Evolutionary conservation across 2,329 filamentous ascomycete species (phyloP), one percentile per base, ranked within the genome.

Genomic region (Aureobasidium sp.): DNA sequence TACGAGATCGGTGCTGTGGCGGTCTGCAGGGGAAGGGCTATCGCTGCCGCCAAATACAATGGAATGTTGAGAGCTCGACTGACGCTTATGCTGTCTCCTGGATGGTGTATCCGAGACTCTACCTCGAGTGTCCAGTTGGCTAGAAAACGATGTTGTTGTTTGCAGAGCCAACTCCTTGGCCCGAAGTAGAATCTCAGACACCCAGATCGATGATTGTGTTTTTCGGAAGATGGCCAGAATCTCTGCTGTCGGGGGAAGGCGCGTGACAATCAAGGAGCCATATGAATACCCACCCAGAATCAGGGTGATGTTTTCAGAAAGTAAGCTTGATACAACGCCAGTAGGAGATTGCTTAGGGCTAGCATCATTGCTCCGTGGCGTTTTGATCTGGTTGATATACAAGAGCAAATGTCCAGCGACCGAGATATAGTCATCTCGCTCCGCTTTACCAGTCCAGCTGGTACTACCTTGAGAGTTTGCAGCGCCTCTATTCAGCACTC

Each of bases 251-350:
- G 85, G 79, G 0, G 91, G 90, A 0, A 96, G 80, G 62, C 87
- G 85, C 0, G 83, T 85, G 2, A 90, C 86, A 42, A 97, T 84
- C 70, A 96, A 82, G 5, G 91, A 90, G 47, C 94, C 94, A 73
- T 97, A 97, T 0, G 91, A 96, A 73, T 97, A 97, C 14, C 92
- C 92, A 1, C 83, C 87, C 7, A 94, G 78, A 5, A 96, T 68
- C 0, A 87, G 65, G 37, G 70, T 68, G 15, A 76, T 65, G 1
- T 63, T 45, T 15, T 41, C 29, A 4, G 42, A 34, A 34, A 42
- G 4, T 63, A 39, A 11, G 65, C 42, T 22, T 17, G 56, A 4
- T 5, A 45, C 11, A 36, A 25, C 27, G 27, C 4, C 31, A 22
- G 27, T 25, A 37, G 27, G 15, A 25, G 48, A 39, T 31, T 14